These are phyloP conservation scores for Thelonectria olida DNA, from an alignment of 2,329 filamentous ascomycete species.

Conservation along the genomic window DNA sequence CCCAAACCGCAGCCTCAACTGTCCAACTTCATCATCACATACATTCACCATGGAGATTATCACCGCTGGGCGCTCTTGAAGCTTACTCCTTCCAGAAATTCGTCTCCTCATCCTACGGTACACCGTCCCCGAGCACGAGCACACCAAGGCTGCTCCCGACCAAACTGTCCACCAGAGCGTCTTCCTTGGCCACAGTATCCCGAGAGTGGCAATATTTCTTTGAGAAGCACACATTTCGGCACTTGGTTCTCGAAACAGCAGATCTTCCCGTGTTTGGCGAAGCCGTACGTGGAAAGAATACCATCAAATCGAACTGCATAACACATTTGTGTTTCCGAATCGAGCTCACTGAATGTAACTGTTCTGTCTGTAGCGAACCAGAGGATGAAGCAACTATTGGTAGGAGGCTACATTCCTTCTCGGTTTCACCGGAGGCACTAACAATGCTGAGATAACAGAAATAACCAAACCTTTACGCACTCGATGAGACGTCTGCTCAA, in stretches of 20 bases:
- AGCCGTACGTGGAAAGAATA: conserved; percentile 1
- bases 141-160: neutral
- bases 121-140: neutral
- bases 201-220: conserved; percentile 27
- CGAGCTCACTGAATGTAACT: conserved; percentile 9
- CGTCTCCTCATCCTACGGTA: conserved; percentile 12
- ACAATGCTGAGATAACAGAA: neutral
- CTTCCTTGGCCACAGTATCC: conserved; percentile 17
- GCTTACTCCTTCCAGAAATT: conserved; percentile 15
- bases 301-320: conserved; percentile 13
- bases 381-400: conserved; percentile 11
- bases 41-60: conserved; percentile 8
- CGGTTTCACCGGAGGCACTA: neutral
- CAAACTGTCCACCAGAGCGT: neutral
- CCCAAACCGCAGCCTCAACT: no score
- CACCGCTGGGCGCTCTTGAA: neutral
- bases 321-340: conserved; percentile 9
- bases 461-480: conserved; percentile 9
- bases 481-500: neutral
- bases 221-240: conserved; percentile 16
- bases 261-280: conserved; percentile 11
- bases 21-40: neutral
- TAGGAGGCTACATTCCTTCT: neutral
- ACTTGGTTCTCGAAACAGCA: conserved; percentile 2
- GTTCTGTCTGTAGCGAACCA: neutral